These are phyloP conservation scores for Porpolomopsis calyptriformis DNA, from an alignment of 768 basidiomycete genomes.

Conservation along the genomic window DNA sequence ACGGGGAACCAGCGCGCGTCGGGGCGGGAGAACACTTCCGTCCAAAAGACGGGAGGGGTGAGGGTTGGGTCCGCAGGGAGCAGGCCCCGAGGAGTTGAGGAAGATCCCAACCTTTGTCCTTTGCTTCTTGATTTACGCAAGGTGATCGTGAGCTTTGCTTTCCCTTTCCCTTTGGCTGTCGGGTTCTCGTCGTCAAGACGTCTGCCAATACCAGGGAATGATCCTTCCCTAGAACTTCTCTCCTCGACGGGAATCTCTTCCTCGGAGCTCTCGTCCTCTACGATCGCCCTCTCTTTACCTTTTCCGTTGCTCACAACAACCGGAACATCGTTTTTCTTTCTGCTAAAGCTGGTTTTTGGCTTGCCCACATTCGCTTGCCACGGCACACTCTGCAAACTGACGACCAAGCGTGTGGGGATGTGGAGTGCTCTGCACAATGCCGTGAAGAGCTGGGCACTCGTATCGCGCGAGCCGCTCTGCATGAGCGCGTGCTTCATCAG, in stretches of 20 bases:
- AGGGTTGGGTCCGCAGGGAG: conserved; percentile 39
- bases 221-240: conserved; percentile 23
- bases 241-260: conserved; percentile 24
- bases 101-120: conserved; percentile 32
- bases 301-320: conserved; percentile 29
- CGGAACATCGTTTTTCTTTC: conserved; percentile 28
- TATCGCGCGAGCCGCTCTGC: conserved; percentile 72
- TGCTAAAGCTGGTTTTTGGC: conserved; percentile 32
- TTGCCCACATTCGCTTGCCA: conserved; percentile 69
- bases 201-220: conserved; percentile 31
- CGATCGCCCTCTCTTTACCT: conserved; percentile 19
- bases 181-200: conserved; percentile 25
- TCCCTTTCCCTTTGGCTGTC: conserved; percentile 49
- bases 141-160: conserved; percentile 42
- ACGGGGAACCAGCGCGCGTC: conserved; percentile 89
- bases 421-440: conserved; percentile 78
- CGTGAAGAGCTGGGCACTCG: conserved; percentile 85
- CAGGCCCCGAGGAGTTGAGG: conserved; percentile 10
- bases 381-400: conserved; percentile 84
- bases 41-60: conserved; percentile 89
- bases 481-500: conserved; percentile 89
- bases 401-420: conserved; percentile 79
- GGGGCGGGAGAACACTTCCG: conserved; percentile 89
- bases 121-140: conserved; percentile 47
- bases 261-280: conserved; percentile 21